phyloP scores from a whole-genome alignment of 106 monocot genomes.

The Hemerocallis citrina region DNA sequence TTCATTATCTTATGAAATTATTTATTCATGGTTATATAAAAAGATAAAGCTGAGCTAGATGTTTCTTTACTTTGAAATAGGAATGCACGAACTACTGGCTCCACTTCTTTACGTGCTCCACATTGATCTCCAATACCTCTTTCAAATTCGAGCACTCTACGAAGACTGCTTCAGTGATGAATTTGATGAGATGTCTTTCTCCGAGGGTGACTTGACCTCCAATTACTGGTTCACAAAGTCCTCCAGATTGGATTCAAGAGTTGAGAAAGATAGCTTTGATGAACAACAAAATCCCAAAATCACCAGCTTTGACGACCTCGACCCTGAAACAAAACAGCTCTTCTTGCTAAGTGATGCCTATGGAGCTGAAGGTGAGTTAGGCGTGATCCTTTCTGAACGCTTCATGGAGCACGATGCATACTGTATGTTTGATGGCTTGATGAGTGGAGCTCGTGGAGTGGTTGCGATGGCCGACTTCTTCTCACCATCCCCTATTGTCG shows the following conservation, averaged over 20 bases:
- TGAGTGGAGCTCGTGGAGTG: slow-evolving; percentile 53
- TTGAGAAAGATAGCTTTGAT: slow-evolving; percentile 4
- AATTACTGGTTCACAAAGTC: slow-evolving; percentile 30
- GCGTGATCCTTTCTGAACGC: slow-evolving; percentile 75
- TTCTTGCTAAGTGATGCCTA: slow-evolving; percentile 77
- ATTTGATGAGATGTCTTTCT: slow-evolving; percentile 42
- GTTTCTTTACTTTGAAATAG: slow-evolving; percentile 27
- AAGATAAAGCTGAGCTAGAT: background rate
- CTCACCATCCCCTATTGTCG: slow-evolving; percentile 18
- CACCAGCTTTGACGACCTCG: slow-evolving; percentile 57
- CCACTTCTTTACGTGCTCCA: slow-evolving; percentile 87
- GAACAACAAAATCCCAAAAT: slow-evolving; percentile 18
- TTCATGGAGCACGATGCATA: slow-evolving; percentile 97
- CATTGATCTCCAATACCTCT: slow-evolving; percentile 61
- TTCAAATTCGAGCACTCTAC: slow-evolving; percentile 41
- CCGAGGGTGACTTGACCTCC: slow-evolving; percentile 32
- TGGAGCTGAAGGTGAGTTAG: slow-evolving; percentile 91
- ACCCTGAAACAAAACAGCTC: slow-evolving; percentile 60
- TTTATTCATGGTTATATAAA: background rate
- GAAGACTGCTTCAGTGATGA: slow-evolving; percentile 74
- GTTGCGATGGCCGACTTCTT: slow-evolving; percentile 78
- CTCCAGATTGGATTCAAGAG: slow-evolving; percentile 14
- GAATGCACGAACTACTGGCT: slow-evolving; percentile 97
- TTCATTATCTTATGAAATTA: background rate
- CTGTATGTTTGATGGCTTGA: slow-evolving; percentile 79